Percentiles rank a stretch among this genome's conserved stretches.
Evolutionary conservation across 768 basidiomycete genomes (phyloP).

Genomic region (Phaeotremella skinneri): DNA sequence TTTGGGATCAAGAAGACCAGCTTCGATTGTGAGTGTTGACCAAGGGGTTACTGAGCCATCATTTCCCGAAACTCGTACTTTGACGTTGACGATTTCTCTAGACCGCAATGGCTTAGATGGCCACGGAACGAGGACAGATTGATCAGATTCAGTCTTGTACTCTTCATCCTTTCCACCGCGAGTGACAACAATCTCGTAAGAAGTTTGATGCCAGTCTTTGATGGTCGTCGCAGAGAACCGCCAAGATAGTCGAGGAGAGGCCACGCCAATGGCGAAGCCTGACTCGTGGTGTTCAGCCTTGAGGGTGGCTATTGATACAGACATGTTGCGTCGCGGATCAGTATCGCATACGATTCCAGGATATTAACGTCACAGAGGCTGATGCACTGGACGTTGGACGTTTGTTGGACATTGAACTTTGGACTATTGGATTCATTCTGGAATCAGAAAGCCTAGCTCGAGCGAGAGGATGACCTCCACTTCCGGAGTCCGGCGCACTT

Average conservation of each 20-base stretch:
- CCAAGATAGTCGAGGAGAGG: constrained; percentile 42
- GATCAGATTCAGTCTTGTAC: constrained; percentile 16
- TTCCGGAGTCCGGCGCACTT: background rate
- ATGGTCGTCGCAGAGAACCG: constrained; percentile 27
- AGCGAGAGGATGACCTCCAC: background rate
- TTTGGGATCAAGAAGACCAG: constrained; percentile 18
- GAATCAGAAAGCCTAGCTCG: background rate
- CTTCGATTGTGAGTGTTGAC: constrained; percentile 22
- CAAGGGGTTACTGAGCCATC: constrained; percentile 5
- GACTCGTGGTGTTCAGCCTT: constrained; percentile 33
- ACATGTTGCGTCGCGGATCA: background rate
- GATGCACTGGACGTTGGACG: too few relatives aligned
- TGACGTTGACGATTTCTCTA: constrained; percentile 21
- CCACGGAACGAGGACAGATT: constrained; percentile 44
- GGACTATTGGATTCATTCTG: too few relatives aligned
- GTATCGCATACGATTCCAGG: background rate
- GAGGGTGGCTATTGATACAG: constrained; percentile 8
- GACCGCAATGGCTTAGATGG: constrained; percentile 29
- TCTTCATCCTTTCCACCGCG: constrained; percentile 11
- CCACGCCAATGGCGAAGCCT: constrained; percentile 27
- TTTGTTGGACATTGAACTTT: too few relatives aligned
- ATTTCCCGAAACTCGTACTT: constrained; percentile 13
- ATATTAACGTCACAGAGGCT: too few relatives aligned
- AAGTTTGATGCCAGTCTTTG: constrained; percentile 38
- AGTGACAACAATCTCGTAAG: constrained; percentile 31